These are phyloP conservation scores for Meyerozyma sp. DNA, from an alignment of 1,139 yeast genomes.

Conservation along the genomic window DNA sequence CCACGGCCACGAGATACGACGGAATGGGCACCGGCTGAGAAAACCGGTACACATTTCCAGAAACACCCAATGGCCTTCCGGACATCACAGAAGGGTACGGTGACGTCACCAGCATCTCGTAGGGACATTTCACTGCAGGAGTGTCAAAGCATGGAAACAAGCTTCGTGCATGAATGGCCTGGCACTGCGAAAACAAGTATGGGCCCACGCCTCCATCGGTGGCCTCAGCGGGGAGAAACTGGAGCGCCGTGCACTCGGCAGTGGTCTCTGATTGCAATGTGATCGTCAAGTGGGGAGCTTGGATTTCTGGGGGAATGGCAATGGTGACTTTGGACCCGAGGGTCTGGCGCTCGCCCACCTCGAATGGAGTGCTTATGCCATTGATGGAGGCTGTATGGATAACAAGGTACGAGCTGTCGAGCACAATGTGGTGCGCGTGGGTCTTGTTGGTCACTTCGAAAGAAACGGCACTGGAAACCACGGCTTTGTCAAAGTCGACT, in stretches of 20 bases:
- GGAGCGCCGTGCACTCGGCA: constrained; percentile 73
- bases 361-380: constrained; percentile 25
- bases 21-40: constrained; percentile 83
- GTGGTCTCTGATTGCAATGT: constrained; percentile 62
- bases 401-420: constrained; percentile 67
- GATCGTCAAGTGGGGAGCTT: constrained; percentile 22
- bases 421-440: constrained; percentile 31
- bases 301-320: constrained; percentile 16
- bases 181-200: constrained; percentile 84
- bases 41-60: constrained; percentile 43
- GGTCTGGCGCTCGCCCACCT: constrained; percentile 53
- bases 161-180: constrained; percentile 87
- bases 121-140: constrained; percentile 73
- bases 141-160: constrained; percentile 90
- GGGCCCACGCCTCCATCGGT: constrained; percentile 74
- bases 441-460: constrained; percentile 32
- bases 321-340: constrained; percentile 58
- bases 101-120: constrained; percentile 55
- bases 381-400: constrained; percentile 46
- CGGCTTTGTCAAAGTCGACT: constrained; percentile 50
- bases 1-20: constrained; percentile 76
- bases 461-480: constrained; percentile 52
- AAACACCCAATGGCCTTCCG: constrained; percentile 42
- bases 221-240: constrained; percentile 72
- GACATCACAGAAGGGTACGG: constrained; percentile 66